Percentiles rank a stretch among this genome's conserved stretches.
Conservation (phyloP, 257 asterid species). For the Solanum gandarillasii region DNA sequence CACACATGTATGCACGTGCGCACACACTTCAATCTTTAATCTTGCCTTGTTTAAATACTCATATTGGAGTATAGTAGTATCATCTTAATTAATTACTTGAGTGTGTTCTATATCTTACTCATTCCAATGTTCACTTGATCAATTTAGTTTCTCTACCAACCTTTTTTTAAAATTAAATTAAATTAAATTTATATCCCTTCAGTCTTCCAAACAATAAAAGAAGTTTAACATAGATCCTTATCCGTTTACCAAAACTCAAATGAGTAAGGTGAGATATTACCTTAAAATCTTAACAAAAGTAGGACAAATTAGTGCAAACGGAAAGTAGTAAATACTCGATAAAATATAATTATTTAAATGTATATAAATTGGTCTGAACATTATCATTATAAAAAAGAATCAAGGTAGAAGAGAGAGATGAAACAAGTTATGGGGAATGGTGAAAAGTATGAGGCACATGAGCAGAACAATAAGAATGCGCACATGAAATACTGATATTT, state of each 20-base stretch:
- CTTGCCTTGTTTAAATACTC: background rate
- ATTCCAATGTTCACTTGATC: conserved; percentile 22
- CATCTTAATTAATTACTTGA: conserved; percentile 6
- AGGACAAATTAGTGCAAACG: background rate
- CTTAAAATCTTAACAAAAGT: background rate
- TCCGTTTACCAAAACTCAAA: background rate
- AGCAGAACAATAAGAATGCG: background rate
- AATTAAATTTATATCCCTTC: background rate
- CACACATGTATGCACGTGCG: conserved; percentile 93
- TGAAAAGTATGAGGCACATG: conserved; percentile 22
- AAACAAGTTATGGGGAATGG: conserved; percentile 29
- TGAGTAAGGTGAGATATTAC: background rate
- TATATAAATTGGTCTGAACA: background rate
- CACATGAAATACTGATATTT: conserved; percentile 1
- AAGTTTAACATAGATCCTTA: background rate
- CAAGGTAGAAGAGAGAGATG: background rate
- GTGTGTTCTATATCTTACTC: conserved; percentile 8
- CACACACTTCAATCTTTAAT: conserved; percentile 63
- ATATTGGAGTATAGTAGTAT: background rate
- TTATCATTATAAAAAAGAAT: no score
- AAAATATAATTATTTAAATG: background rate
- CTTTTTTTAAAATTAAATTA: background rate
- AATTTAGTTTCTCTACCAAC: background rate
- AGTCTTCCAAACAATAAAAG: fast-evolving
- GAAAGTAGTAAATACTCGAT: background rate